A percentile compares a stretch with the other conserved stretches of the same genome.
These are phyloP conservation scores for Solanum phureja DNA, from an alignment of 257 asterid genomes.

Conservation along the genomic window DNA sequence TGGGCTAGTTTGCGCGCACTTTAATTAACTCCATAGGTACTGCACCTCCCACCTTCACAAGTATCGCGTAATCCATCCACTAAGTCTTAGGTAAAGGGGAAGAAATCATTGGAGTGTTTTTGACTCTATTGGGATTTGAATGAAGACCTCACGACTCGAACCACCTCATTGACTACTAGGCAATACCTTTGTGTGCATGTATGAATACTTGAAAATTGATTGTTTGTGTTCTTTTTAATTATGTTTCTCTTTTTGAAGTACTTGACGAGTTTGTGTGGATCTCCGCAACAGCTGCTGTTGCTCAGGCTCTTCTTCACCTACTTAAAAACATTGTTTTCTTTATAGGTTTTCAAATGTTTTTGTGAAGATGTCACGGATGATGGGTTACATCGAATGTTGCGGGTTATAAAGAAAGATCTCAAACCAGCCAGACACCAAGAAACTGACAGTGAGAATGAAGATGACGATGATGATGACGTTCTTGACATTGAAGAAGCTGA, in stretches of 20 bases:
- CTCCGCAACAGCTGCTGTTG: neutral
- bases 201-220: neutral
- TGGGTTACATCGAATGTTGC: constrained; percentile 72
- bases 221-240: neutral
- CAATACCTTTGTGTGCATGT: neutral
- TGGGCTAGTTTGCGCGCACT: neutral
- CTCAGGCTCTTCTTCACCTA: neutral
- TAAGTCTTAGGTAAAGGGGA: neutral
- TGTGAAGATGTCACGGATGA: constrained; percentile 64
- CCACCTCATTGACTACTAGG: neutral
- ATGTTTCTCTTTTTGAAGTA: neutral
- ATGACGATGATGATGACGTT: constrained; percentile 63
- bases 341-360: constrained; percentile 77
- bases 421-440: constrained; percentile 85
- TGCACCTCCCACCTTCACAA: neutral
- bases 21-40: neutral
- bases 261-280: neutral
- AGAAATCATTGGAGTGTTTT: neutral
- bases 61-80: neutral
- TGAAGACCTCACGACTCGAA: neutral
- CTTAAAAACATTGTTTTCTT: neutral
- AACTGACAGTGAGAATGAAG: constrained; percentile 31
- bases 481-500: constrained; percentile 82
- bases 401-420: constrained; percentile 79
- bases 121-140: neutral